These are phyloP conservation scores for Paxillus involutus DNA, from an alignment of 768 basidiomycete species.

Conservation along the genomic window DNA sequence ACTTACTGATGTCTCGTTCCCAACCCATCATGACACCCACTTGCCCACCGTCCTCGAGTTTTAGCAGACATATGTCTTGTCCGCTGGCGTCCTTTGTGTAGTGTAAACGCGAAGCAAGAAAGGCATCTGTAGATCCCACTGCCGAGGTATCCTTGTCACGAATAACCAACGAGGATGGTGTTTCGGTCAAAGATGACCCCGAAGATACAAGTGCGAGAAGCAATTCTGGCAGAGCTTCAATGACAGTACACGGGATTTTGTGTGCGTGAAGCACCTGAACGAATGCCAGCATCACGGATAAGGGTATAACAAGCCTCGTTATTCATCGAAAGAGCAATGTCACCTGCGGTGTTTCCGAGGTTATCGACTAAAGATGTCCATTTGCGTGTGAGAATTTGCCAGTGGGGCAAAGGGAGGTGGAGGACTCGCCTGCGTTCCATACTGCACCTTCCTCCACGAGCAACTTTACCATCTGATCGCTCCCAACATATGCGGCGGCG, in stretches of 20 bases:
- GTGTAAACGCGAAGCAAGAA: constrained; percentile 66
- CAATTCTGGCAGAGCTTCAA: constrained; percentile 50
- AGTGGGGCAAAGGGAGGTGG: not conserved
- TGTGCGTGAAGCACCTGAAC: constrained; percentile 61
- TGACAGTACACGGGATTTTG: constrained; percentile 2
- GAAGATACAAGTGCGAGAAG: constrained; percentile 64
- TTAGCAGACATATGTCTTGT: constrained; percentile 79
- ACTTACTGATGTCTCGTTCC: constrained; percentile 80
- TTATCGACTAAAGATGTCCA: constrained; percentile 58
- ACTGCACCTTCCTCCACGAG: constrained; percentile 82
- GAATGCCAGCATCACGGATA: constrained; percentile 91
- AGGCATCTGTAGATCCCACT: constrained; percentile 62
- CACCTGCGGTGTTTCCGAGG: constrained; percentile 80
- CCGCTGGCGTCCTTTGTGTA: constrained; percentile 71
- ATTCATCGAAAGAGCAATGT: constrained; percentile 87
- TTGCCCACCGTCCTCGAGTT: constrained; percentile 62
- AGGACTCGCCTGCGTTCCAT: constrained; percentile 79
- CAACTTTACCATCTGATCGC: constrained; percentile 57
- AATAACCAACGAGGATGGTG: constrained; percentile 39
- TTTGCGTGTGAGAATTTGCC: not conserved
- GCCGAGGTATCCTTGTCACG: constrained; percentile 54
- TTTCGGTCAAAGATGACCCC: constrained; percentile 28
- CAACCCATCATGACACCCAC: constrained; percentile 99
- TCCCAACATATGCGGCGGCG: constrained; percentile 77
- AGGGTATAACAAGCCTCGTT: constrained; percentile 68